Evolutionary conservation across 2,329 filamentous ascomycete species (phyloP), one percentile per base, ranked within the genome.

Genomic region (Aspergillus calidoustus): DNA sequence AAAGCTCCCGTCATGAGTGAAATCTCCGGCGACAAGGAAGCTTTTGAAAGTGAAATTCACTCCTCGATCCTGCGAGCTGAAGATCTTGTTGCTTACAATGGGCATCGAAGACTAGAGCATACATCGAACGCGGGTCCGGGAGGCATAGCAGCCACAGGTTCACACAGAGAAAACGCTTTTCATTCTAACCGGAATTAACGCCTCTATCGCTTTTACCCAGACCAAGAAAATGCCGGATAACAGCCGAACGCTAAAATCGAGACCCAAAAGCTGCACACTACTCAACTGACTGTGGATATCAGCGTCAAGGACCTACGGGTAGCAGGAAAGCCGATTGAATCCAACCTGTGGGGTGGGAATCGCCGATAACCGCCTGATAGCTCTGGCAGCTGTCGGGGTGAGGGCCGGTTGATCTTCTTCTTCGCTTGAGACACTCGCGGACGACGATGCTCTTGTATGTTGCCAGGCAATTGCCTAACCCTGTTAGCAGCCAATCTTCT

Each of bases 331-430:
- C 2, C 52, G n/a, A 43, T 60, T 60, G 22, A 51, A 52, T 1
- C 58, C 58, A 19, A 55, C 51, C 25, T 60, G 58, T 8, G 59
- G 59, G 4, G n/a, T 48, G 2, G 59, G 59, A 43, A 56, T 52
- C 11, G 41, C 31, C 19, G 59, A 61, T 23, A 61, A 11, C 34
- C 59, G 59, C 53, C n/a, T 48, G 25, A 61, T 49, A 5, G 59
- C 59, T 48, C 30, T 30, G 19, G 57, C 9, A 15, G 47, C 46
- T n/a, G 22, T 50, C 13, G 54, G 13, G 28, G 22, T 50, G 25
- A 57, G 54, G 3, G 3, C 28, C 6, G 22, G 6, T 49, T 41
- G 43, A n/a, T n/a, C 54, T 9, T 31, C 38, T 3, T 28, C 51
- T 43, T 1, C 30, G 19, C 15, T 15, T 2, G 34, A 41, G 9